These are phyloP conservation scores for Manihot esculenta DNA, from an alignment of 441 rosid species.

Conservation along the genomic window DNA sequence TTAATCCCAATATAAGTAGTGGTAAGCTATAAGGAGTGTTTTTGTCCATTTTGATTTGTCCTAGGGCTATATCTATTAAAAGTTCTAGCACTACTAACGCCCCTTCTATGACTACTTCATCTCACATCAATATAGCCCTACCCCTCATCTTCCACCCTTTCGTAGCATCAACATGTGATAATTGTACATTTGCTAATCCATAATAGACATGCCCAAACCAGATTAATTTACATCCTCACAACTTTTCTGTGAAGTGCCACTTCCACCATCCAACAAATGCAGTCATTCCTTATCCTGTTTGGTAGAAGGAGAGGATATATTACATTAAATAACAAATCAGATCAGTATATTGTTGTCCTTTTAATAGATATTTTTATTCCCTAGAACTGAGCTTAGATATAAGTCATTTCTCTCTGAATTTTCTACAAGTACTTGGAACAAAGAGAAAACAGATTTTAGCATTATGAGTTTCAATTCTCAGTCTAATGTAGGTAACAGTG, in stretches of 20 bases:
- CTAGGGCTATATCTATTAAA: background rate
- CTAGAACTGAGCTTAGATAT: background rate
- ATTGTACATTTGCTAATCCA: background rate
- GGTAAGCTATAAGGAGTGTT: background rate
- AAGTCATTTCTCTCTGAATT: background rate
- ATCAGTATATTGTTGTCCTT: background rate
- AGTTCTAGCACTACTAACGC: background rate
- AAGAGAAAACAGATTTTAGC: background rate
- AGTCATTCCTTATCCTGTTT: no score
- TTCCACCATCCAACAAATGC: no score
- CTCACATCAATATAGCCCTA: background rate
- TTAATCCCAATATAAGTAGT: background rate
- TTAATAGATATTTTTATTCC: background rate
- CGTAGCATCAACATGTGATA: background rate
- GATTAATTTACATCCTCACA: no score
- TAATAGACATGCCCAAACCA: background rate
- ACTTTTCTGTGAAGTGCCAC: no score
- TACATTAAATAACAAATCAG: background rate
- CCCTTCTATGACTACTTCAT: background rate
- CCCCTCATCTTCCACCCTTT: background rate
- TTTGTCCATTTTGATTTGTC: background rate
- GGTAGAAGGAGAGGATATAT: no score
- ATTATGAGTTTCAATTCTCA: background rate
- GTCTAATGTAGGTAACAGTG: no score
- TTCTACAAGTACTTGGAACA: background rate